Conservation (phyloP, 352 stramenopile species). For the Saprolegnia diclina region DNA sequence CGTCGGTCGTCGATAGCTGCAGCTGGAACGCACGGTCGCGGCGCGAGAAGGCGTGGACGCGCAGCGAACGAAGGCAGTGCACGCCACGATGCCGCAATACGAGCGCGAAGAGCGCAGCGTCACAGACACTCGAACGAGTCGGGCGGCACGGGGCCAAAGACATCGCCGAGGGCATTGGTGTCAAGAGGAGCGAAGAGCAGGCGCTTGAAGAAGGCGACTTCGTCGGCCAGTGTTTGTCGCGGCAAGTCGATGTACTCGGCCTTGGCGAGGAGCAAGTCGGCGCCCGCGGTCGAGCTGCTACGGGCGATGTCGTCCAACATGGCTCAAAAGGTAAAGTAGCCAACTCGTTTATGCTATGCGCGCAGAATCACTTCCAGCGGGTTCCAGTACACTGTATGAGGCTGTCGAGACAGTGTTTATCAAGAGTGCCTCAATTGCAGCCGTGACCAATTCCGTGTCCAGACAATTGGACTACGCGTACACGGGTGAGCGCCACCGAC, state of each 20-base stretch:
- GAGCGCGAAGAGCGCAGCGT: background rate
- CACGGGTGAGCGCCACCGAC: too few species aligned
- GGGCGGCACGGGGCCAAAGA: background rate
- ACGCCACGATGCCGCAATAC: background rate
- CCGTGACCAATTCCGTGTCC: too few species aligned
- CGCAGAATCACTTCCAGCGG: too few species aligned
- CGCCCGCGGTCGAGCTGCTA: too few species aligned
- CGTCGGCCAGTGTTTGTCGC: background rate
- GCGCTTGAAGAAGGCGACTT: background rate
- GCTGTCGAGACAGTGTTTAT: too few species aligned
- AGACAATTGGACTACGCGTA: too few species aligned
- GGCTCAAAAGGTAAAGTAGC: too few species aligned
- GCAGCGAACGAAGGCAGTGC: background rate
- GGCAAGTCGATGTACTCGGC: background rate
- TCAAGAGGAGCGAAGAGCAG: background rate
- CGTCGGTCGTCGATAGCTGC: background rate
- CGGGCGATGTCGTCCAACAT: too few species aligned
- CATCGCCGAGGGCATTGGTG: background rate
- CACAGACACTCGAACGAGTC: background rate
- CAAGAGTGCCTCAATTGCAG: too few species aligned
- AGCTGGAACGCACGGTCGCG: background rate
- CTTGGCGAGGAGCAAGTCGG: background rate
- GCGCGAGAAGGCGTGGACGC: background rate
- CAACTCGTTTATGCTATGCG: too few species aligned
- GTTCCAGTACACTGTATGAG: too few species aligned